These are phyloP conservation scores for Setaria italica DNA, from an alignment of 202 grass and related monocot genomes.

Conservation along the genomic window DNA sequence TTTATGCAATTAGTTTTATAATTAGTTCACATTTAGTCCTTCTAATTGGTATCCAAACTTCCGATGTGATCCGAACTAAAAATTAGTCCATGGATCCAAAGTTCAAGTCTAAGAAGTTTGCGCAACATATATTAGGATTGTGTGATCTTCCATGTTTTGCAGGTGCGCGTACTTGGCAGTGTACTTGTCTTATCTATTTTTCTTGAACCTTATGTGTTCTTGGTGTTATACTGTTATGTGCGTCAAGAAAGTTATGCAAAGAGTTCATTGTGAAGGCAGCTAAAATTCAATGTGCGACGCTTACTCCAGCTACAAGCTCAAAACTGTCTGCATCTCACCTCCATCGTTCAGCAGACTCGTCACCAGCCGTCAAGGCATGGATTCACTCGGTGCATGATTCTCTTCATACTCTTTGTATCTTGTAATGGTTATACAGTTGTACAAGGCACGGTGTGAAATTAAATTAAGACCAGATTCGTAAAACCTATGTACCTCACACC, in stretches of 20 bases:
- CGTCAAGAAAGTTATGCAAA: not conserved
- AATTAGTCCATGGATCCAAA: no score
- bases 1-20: no score
- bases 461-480: not conserved
- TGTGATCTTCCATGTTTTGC: slow-evolving; percentile 7
- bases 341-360: not conserved
- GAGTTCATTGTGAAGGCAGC: not conserved
- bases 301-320: not conserved
- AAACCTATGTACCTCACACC: not conserved
- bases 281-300: not conserved
- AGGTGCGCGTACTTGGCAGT: not conserved
- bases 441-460: not conserved
- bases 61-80: no score
- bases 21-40: no score
- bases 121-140: not conserved
- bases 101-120: not conserved
- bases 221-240: not conserved
- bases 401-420: not conserved
- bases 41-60: no score
- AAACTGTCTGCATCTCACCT: slow-evolving; percentile 3
- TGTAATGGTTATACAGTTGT: not conserved
- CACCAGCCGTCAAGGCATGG: not conserved
- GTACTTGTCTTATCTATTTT: not conserved
- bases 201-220: not conserved
- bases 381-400: not conserved